Percentiles rank a stretch among this genome's conserved stretches.
These are phyloP conservation scores for Acanthamoeba royreba DNA, from an alignment of 208 protist genomes.

Conservation along the genomic window DNA sequence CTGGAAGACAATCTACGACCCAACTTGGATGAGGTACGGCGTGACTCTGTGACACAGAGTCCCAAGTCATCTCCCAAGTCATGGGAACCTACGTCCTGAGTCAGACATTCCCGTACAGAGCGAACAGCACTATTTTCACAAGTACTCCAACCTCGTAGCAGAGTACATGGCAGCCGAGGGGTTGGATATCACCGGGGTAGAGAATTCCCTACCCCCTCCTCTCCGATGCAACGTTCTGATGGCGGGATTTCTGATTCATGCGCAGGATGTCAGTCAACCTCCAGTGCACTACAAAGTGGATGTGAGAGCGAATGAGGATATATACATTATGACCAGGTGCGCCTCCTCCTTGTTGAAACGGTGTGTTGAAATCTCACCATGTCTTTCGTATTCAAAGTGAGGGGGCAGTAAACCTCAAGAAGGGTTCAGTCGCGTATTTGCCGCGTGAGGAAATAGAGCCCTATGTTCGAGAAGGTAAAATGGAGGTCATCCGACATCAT, in stretches of 20 bases:
- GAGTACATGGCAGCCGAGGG: background rate
- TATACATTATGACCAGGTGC: background rate
- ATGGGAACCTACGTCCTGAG: no score
- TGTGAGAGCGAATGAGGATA: background rate
- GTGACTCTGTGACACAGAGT: background rate
- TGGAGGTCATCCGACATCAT: background rate
- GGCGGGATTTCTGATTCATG: no score
- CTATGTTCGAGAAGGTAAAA: background rate
- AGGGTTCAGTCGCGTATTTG: background rate
- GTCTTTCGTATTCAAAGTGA: background rate
- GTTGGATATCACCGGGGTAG: background rate
- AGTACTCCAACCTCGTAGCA: background rate
- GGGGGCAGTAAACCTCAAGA: background rate
- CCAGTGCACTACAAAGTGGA: background rate
- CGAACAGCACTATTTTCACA: background rate
- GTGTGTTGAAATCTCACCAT: background rate
- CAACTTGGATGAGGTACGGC: background rate
- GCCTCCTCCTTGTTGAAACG: background rate
- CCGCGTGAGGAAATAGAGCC: background rate
- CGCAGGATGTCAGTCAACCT: background rate
- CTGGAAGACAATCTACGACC: background rate
- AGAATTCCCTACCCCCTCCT: no score
- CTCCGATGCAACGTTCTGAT: background rate
- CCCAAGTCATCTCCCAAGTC: background rate
- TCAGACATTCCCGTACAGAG: background rate